phyloP scores from a whole-genome alignment of 495 filamentous ascomycete species.

The Penicillium dipodomyicola region DNA sequence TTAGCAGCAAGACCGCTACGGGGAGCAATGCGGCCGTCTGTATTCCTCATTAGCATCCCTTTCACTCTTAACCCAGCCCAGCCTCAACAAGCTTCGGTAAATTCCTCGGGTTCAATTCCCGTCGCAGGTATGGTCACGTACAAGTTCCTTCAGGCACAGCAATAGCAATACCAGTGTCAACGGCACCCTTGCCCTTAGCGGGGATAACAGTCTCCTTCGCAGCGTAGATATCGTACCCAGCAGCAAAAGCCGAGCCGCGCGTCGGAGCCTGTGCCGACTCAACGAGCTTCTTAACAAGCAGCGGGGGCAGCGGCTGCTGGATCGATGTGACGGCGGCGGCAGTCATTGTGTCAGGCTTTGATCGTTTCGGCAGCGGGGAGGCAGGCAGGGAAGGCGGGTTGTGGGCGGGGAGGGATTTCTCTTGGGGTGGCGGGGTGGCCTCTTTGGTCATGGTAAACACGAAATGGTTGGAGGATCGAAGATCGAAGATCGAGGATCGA shows the following conservation, averaged over 20 bases:
- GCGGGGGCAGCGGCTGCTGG: constrained; percentile 51
- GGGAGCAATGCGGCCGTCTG: constrained; percentile 89
- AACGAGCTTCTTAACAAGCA: constrained; percentile 84
- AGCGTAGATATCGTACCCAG: constrained; percentile 89
- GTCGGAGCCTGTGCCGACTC: constrained; percentile 72
- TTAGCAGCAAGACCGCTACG: constrained; percentile 89
- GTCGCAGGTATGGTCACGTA: constrained; percentile 40
- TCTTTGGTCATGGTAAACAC: constrained; percentile 53
- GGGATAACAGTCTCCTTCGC: constrained; percentile 72
- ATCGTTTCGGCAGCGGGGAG: constrained; percentile 65
- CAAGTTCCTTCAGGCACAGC: constrained; percentile 85
- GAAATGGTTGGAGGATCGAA: not conserved
- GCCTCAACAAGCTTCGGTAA: not conserved
- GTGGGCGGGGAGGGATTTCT: constrained; percentile 30
- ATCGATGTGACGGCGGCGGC: constrained; percentile 38
- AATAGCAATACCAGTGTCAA: constrained; percentile 87
- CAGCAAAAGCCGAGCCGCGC: constrained; percentile 81
- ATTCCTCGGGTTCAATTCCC: not conserved
- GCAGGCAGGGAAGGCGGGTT: constrained; percentile 57
- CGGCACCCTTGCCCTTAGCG: constrained; percentile 75
- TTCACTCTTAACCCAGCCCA: not conserved
- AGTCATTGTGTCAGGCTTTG: constrained; percentile 42
- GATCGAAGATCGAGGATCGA: constrained; percentile 6
- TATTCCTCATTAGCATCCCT: not conserved
- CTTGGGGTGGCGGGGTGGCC: constrained; percentile 39